Conservation (phyloP, 2,329 filamentous ascomycete genomes). For the Alternaria gaisen region DNA sequence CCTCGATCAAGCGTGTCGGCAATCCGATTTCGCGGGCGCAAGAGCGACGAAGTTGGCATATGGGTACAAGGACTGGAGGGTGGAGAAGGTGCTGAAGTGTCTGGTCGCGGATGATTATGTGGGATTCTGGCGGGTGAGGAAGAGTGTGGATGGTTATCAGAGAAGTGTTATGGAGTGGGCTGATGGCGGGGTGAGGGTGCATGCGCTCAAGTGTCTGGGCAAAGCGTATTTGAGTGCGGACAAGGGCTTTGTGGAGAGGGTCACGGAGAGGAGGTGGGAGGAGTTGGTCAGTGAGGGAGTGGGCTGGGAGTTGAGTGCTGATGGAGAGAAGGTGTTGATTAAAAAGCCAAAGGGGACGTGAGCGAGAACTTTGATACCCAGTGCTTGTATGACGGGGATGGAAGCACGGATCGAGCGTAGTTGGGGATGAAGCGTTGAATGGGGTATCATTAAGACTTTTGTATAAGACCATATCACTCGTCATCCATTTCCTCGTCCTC, state of each 20-base stretch:
- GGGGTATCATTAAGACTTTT: constrained; percentile 46
- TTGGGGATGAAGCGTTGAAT: constrained; percentile 19
- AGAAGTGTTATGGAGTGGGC: constrained; percentile 83
- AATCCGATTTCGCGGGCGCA: constrained; percentile 77
- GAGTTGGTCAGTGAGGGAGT: constrained; percentile 76
- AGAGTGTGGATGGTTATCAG: constrained; percentile 80
- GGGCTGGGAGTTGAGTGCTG: constrained; percentile 79
- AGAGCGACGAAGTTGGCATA: constrained; percentile 71
- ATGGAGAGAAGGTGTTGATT: constrained; percentile 77
- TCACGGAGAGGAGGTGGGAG: constrained; percentile 75
- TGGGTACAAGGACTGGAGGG: constrained; percentile 69
- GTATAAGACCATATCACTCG: constrained; percentile 33
- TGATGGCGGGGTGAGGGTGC: constrained; percentile 74
- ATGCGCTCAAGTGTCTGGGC: constrained; percentile 87
- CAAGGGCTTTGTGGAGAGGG: constrained; percentile 71
- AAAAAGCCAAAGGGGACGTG: constrained; percentile 64
- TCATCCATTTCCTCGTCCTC: constrained; percentile 60
- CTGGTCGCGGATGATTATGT: constrained; percentile 85
- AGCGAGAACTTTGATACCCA: constrained; percentile 6
- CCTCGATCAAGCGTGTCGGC: constrained; percentile 87
- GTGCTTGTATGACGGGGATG: neutral
- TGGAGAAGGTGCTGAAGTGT: constrained; percentile 74
- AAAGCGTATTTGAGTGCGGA: constrained; percentile 81
- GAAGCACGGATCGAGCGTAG: neutral
- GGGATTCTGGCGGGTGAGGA: constrained; percentile 75